A percentile compares a stretch with the other conserved stretches of the same genome.
Evolutionary conservation across 2,329 filamentous ascomycete genomes (phyloP).

Genomic region (Xylaria sp.): DNA sequence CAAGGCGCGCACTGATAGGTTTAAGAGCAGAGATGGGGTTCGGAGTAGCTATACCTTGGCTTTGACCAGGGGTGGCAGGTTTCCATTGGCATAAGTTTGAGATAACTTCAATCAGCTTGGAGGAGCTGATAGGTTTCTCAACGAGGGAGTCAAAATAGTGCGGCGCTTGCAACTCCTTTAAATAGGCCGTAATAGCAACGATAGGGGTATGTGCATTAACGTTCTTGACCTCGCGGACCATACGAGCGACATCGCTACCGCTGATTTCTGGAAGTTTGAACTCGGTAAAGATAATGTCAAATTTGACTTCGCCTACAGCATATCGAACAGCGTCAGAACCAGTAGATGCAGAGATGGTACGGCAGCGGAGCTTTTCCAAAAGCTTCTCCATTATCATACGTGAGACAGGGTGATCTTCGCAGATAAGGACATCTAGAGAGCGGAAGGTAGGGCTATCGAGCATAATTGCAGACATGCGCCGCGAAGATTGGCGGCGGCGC

Average conservation of each 20-base stretch:
- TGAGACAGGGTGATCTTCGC: slow-evolving; percentile 96
- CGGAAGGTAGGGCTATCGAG: slow-evolving; percentile 86
- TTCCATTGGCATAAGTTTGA: slow-evolving; percentile 93
- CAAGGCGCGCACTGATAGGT: slow-evolving; percentile 65
- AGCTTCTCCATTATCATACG: slow-evolving; percentile 99
- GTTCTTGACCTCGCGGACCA: slow-evolving; percentile 97
- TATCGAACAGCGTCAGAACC: slow-evolving; percentile 92
- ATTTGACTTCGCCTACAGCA: slow-evolving; percentile 96
- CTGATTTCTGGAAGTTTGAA: slow-evolving; percentile 95
- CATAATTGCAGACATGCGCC: slow-evolving; percentile 89
- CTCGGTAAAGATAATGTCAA: slow-evolving; percentile 98
- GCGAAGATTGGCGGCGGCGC: slow-evolving; percentile 91
- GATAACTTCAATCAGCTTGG: slow-evolving; percentile 87
- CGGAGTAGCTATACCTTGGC: slow-evolving; percentile 53
- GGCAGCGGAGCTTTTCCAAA: slow-evolving; percentile 91
- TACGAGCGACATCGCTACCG: slow-evolving; percentile 91
- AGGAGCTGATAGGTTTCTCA: slow-evolving; percentile 93
- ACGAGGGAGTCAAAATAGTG: slow-evolving; percentile 96
- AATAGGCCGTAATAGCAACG: slow-evolving; percentile 93
- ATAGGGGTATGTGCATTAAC: slow-evolving; percentile 94
- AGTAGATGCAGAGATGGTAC: slow-evolving; percentile 89
- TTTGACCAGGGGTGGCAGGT: slow-evolving; percentile 63
- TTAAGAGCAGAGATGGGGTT: slow-evolving; percentile 68
- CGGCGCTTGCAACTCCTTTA: slow-evolving; percentile 94
- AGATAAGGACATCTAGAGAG: slow-evolving; percentile 91